A percentile compares a stretch with the other conserved stretches of the same genome.
phyloP scores from a whole-genome alignment of 495 filamentous ascomycete species.

The Symbiotaphrina buchneri region DNA sequence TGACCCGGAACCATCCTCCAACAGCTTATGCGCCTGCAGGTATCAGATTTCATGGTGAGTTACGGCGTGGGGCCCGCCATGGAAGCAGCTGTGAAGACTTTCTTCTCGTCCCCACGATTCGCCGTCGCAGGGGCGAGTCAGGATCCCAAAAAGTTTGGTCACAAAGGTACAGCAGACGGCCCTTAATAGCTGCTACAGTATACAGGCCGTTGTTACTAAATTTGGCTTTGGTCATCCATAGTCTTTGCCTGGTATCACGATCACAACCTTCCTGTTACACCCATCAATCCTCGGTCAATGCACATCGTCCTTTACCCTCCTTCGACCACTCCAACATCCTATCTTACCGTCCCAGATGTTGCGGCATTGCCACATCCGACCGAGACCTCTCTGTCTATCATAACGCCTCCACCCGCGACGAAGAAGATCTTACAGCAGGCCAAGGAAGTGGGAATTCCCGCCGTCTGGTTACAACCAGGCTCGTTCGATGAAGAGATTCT shows the following conservation, averaged over 20 bases:
- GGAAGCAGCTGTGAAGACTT: conserved; percentile 41
- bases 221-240: conserved; percentile 11
- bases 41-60: too few species aligned
- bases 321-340: conserved; percentile 15
- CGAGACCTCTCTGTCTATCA: conserved; percentile 60
- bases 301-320: conserved; percentile 33
- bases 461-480: conserved; percentile 86
- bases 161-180: conserved; percentile 39
- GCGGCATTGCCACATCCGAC: conserved; percentile 34
- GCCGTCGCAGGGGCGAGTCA: conserved; percentile 83
- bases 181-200: background rate
- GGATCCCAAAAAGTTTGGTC: conserved; percentile 70
- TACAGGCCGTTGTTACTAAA: conserved; percentile 4
- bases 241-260: conserved; percentile 77
- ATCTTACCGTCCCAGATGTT: conserved; percentile 43
- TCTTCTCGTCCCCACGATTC: conserved; percentile 66
- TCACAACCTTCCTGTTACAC: conserved; percentile 52
- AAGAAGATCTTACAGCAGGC: conserved; percentile 52
- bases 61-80: too few species aligned
- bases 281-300: conserved; percentile 57
- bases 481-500: conserved; percentile 57
- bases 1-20: too few species aligned
- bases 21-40: too few species aligned
- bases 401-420: conserved; percentile 67
- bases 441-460: conserved; percentile 48